Evolutionary conservation across 805 yeast genomes (phyloP), one percentile per base, ranked within the genome.

Genomic region (Wickerhamiella nectarea): DNA sequence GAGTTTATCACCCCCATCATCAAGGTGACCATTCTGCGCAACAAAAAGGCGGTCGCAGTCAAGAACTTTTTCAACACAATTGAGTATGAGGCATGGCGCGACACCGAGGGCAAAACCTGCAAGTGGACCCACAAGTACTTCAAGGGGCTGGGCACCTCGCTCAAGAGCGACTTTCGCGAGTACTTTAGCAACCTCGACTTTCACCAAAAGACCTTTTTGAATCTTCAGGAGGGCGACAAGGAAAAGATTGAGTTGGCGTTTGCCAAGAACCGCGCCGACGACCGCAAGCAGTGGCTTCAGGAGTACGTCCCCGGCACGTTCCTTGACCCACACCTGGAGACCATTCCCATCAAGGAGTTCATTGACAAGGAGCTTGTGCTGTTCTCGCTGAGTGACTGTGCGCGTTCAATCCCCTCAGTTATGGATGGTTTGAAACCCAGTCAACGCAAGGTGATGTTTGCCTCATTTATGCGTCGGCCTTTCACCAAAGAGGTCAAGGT

Each of bases 141-240:
- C 67, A 91, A 91, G 71, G 98, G 98, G 75, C 73, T 91, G 71
- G 98, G 98, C 76, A 86, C 98, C 3, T 89, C 97, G 1, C 71
- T 78, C 1, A 75, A 76, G 21, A 71, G 67, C 28, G 98, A 91
- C 62, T 83, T 82, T 48, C 75, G 91, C 52, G 91, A 83, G 57
- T 91, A 91, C 57, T 91, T 91, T 61, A 67, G 84, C 34, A 80
- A 81, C 49, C 68, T 91, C 25, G 95, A 82, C 52, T 77, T 69
- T 50, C 98, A 91, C 64, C 69, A 84, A 65, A 91, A 91, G 58
- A 71, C 72, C 22, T 91, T 91, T 60, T 86, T 83, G 58, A 72
- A 85, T 6, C 68, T 91, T 40, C 78, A 82, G 60, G 84, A 75
- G 9, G 63, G 56, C 2, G 98, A 91, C 56, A 74, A 75, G 45